phyloP scores from a whole-genome alignment of 331 rosid genomes.

The Acacia concinna region DNA sequence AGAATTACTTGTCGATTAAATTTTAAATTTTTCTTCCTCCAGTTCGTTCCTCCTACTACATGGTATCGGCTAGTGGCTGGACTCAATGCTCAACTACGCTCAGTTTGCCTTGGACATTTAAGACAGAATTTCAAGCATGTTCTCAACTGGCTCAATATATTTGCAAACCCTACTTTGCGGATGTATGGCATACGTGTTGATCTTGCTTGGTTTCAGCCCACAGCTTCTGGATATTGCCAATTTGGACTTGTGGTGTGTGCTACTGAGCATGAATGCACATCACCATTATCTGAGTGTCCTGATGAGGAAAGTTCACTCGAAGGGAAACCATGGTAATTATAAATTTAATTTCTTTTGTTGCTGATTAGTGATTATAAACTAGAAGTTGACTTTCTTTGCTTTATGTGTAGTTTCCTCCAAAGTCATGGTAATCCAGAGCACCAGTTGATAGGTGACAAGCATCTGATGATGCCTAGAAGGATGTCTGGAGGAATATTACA shows the following conservation, averaged over 20 bases:
- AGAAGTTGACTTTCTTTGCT: conserved; percentile 25
- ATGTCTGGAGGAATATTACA: conserved; percentile 62
- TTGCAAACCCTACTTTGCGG: conserved; percentile 64
- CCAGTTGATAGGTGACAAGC: conserved; percentile 49
- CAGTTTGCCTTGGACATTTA: conserved; percentile 73
- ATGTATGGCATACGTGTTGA: conserved; percentile 61
- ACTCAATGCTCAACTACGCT: conserved; percentile 86
- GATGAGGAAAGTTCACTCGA: conserved; percentile 43
- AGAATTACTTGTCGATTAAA: conserved; percentile 14
- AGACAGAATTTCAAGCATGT: conserved; percentile 62
- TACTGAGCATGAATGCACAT: conserved; percentile 44
- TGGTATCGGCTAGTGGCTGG: conserved; percentile 99
- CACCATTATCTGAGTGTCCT: conserved; percentile 34
- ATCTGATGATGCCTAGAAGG: conserved; percentile 55
- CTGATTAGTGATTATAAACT: conserved; percentile 53
- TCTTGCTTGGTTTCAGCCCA: conserved; percentile 93
- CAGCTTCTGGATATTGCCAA: conserved; percentile 88
- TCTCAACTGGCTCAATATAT: conserved; percentile 75
- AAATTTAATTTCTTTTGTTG: conserved; percentile 42
- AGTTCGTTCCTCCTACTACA: conserved; percentile 86
- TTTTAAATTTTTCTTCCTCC: conserved; percentile 30
- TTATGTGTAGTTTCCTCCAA: conserved; percentile 51
- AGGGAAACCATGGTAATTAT: conserved; percentile 58
- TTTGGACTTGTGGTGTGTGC: conserved; percentile 75
- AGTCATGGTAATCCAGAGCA: conserved; percentile 34